Percentiles rank a stretch among this genome's conserved stretches.
These are phyloP conservation scores for Tylopilus felleus DNA, from an alignment of 768 basidiomycete genomes.

Conservation along the genomic window DNA sequence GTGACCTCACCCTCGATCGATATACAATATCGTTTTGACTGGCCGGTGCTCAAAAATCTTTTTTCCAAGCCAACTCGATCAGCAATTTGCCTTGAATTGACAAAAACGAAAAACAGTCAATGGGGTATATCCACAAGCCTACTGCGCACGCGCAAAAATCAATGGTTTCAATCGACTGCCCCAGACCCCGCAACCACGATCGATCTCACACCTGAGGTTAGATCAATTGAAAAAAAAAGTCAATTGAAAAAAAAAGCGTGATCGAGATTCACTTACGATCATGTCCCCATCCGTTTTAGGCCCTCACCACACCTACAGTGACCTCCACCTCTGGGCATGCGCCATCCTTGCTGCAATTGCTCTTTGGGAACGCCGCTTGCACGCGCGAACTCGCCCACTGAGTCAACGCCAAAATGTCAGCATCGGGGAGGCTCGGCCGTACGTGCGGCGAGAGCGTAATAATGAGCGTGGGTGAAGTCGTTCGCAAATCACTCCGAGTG, in stretches of 20 bases:
- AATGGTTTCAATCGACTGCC: constrained; percentile 6
- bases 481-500: neutral
- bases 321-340: constrained; percentile 52
- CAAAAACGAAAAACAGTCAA: neutral
- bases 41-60: neutral
- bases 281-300: constrained; percentile 25
- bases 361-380: constrained; percentile 46
- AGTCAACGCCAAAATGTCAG: constrained; percentile 68
- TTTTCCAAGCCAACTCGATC: constrained; percentile 1
- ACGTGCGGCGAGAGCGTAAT: constrained; percentile 83
- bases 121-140: constrained; percentile 14
- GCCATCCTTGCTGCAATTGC: constrained; percentile 27
- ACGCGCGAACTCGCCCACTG: constrained; percentile 74
- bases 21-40: neutral
- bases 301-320: constrained; percentile 70
- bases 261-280: constrained; percentile 10
- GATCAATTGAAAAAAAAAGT: neutral
- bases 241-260: no score
- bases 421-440: constrained; percentile 58
- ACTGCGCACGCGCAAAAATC: constrained; percentile 6
- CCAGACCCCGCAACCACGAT: neutral
- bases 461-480: constrained; percentile 47
- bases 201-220: neutral
- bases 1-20: constrained; percentile 13
- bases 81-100: constrained; percentile 9